These are phyloP conservation scores for Scutellaria galericulata DNA, from an alignment of 257 asterid genomes.

Conservation along the genomic window DNA sequence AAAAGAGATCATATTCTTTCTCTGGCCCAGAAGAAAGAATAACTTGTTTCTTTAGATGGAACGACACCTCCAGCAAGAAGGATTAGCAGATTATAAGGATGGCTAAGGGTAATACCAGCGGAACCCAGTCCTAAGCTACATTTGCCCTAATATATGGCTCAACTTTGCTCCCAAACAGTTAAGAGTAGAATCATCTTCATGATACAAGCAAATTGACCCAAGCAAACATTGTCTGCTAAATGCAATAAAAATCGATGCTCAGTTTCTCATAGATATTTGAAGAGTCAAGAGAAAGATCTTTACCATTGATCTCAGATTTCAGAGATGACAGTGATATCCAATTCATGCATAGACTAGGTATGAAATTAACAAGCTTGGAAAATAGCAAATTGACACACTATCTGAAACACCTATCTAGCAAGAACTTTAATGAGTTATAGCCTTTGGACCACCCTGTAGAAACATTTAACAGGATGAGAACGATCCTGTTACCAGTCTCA, in stretches of 20 bases:
- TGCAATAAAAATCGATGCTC: background rate
- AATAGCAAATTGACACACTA: background rate
- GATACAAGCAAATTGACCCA: background rate
- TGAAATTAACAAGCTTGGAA: background rate
- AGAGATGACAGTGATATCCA: background rate
- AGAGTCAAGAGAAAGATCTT: constrained; percentile 3
- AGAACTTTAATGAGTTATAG: constrained; percentile 1
- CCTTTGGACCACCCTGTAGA: constrained; percentile 23
- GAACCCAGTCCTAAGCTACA: too few relatives aligned
- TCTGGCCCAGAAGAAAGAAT: too few relatives aligned
- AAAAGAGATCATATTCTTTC: too few relatives aligned
- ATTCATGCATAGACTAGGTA: constrained; percentile 1
- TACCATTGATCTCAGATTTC: constrained; percentile 8
- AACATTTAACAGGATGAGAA: constrained; percentile 1
- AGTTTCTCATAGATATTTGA: background rate
- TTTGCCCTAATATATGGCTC: background rate
- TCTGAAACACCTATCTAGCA: background rate
- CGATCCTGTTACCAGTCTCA: background rate
- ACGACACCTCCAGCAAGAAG: too few relatives aligned
- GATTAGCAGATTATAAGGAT: too few relatives aligned
- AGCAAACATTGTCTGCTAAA: background rate
- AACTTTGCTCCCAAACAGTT: constrained; percentile 2
- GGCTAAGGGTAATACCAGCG: too few relatives aligned
- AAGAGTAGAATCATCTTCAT: background rate
- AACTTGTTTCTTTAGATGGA: too few relatives aligned